Evolutionary conservation across 164 flowering plant genomes (phyloP).

Genomic region (Dillenia suffruticosa): DNA sequence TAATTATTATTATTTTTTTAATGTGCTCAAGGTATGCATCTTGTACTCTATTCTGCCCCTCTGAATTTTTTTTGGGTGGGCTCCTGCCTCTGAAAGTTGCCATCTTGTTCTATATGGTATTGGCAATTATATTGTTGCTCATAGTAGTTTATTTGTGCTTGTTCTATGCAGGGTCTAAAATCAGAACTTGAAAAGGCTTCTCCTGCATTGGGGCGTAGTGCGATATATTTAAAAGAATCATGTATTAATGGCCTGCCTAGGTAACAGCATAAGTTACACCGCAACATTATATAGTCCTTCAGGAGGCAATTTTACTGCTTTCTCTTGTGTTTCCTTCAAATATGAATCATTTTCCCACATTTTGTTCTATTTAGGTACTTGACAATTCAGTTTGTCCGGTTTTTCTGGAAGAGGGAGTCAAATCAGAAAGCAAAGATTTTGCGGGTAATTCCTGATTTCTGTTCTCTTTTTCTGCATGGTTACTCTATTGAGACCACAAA

Average conservation of each 20-base stretch:
- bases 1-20: not conserved
- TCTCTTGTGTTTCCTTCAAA: conserved; percentile 6
- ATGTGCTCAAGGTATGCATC: not conserved
- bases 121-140: not conserved
- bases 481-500: too few species aligned
- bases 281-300: not conserved
- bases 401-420: conserved; percentile 98
- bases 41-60: not conserved
- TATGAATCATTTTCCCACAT: too few species aligned
- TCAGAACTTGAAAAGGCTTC: conserved; percentile 92
- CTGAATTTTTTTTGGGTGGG: not conserved
- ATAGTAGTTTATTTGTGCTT: conserved; percentile 1
- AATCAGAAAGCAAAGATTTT: conserved; percentile 97
- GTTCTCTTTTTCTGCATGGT: not conserved
- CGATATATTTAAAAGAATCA: conserved; percentile 83
- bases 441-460: conserved; percentile 52
- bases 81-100: too few species aligned
- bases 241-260: conserved; percentile 85
- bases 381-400: conserved; percentile 95
- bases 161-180: conserved; percentile 64
- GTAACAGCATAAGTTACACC: conserved; percentile 24
- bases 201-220: conserved; percentile 93
- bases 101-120: too few species aligned
- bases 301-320: not conserved
- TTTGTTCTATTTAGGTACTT: conserved; percentile 50